Evolutionary conservation across 441 rosid genomes (phyloP), one percentile per base, ranked within the genome.

Genomic region (Codiaeum variegatum): DNA sequence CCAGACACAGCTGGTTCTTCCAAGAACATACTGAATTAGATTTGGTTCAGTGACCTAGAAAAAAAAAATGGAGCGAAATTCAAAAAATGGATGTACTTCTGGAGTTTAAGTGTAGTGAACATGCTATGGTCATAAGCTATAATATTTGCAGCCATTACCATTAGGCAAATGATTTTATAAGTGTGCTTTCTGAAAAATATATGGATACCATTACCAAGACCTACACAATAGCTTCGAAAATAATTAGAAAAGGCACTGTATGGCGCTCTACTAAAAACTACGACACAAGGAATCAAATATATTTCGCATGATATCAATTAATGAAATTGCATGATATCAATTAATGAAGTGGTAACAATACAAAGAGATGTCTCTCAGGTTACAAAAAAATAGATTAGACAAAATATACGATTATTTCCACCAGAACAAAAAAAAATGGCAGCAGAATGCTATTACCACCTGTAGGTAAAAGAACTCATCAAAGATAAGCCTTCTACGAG

Each of bases 391-490:
- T 38, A 52, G 19, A 55, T n/a, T 31, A 26, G 23, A 47, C 8
- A 18, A 71, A 28, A 66, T 5, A 54, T 42, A 36, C 40, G 58
- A 69, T 15, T 13, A 61, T 38, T 46, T 62, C 63, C 62, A 54
- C 31, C 71, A 56, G 32, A 65, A 40, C 67, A 51, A 63, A 76
- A 55, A n/a, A n/a, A 69, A 60, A 46, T 34, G 32, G 42, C 31
- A 73, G 13, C 21, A 36, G 54, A 60, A 46, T n/a, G 42, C 5
- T 44, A 71, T 67, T 28, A 74, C 75, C 74, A 95, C 99, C 98
- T 93, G 99, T 70, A 95, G 81, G 78, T 93, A 93, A 86, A 95
- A 91, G 82, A 95, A 95, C 76, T 93, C 99, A 51, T 93, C 98
- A 71, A 93, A 95, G 79, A 93, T 87, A 73, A 93, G 86, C 77